A percentile compares a stretch with the other conserved stretches of the same genome.
These are phyloP conservation scores for Myriangium duriaei DNA, from an alignment of 2,329 filamentous ascomycete genomes.

Conservation along the genomic window DNA sequence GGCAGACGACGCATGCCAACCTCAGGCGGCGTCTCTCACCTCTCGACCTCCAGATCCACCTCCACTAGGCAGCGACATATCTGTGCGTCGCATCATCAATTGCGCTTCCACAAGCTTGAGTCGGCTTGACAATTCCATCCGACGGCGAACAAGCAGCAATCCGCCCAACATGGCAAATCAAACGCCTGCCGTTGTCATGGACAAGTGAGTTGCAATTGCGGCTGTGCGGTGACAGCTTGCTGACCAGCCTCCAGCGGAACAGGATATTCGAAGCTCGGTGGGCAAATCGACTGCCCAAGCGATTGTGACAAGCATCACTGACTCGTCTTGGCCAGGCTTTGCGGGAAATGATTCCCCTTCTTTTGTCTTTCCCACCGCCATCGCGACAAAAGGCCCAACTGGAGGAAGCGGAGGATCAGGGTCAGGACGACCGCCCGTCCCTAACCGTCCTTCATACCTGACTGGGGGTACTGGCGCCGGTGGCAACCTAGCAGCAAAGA, in stretches of 20 bases:
- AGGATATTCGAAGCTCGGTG: slow-evolving; percentile 98
- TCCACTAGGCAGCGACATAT: not conserved
- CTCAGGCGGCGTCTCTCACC: not conserved
- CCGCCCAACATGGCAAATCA: slow-evolving; percentile 71
- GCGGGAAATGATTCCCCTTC: slow-evolving; percentile 98
- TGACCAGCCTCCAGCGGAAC: slow-evolving; percentile 62
- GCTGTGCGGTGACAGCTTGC: slow-evolving; percentile 14
- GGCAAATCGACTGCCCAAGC: slow-evolving; percentile 21
- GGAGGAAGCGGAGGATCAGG: slow-evolving; percentile 63
- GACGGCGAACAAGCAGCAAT: not conserved
- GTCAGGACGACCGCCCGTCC: slow-evolving; percentile 78
- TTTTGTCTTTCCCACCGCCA: slow-evolving; percentile 97
- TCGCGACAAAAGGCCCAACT: slow-evolving; percentile 76
- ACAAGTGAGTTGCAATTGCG: slow-evolving; percentile 69
- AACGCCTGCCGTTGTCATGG: slow-evolving; percentile 99
- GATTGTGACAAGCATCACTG: slow-evolving; percentile 7
- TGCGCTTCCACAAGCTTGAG: not conserved
- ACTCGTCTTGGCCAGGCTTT: slow-evolving; percentile 54
- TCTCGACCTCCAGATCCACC: not conserved
- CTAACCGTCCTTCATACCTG: slow-evolving; percentile 89
- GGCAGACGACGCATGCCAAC: not conserved
- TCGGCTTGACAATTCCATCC: not conserved
- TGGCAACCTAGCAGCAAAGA: slow-evolving; percentile 77
- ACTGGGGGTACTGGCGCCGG: slow-evolving; percentile 76
- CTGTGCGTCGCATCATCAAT: not conserved